A percentile compares a stretch with the other conserved stretches of the same genome.
Evolutionary conservation across 345 rosid genomes (phyloP).

Genomic region (Citrus australasica): DNA sequence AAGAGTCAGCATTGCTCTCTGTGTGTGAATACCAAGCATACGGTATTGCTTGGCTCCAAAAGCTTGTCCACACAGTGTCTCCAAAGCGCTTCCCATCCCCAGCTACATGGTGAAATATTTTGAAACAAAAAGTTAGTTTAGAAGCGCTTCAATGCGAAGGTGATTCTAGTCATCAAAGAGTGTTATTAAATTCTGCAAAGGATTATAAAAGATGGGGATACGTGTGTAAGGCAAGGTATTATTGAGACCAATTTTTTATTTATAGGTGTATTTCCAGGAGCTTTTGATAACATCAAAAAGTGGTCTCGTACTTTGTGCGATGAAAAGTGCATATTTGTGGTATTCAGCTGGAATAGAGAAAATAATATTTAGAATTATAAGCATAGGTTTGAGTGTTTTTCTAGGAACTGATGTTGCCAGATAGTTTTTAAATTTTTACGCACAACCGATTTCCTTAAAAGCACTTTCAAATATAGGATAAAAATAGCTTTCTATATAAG

Average conservation of each 20-base stretch:
- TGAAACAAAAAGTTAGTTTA: background rate
- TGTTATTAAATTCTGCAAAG: background rate
- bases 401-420: background rate
- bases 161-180: background rate
- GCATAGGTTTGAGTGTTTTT: background rate
- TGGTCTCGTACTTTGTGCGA: no score
- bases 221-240: no score
- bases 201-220: no score
- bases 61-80: slow-evolving; percentile 68
- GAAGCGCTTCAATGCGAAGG: no score
- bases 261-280: no score
- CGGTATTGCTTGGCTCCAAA: slow-evolving; percentile 63
- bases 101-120: slow-evolving; percentile 21
- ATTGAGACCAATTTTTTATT: no score
- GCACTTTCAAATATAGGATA: background rate
- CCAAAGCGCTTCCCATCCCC: slow-evolving; percentile 72
- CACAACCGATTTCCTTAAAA: background rate
- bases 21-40: slow-evolving; percentile 63
- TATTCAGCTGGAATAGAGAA: no score
- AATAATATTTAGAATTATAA: no score
- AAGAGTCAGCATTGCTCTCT: slow-evolving; percentile 62
- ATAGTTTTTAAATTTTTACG: background rate
- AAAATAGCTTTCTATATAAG: background rate
- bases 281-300: background rate
- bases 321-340: no score